Base-by-base conservation (phyloP, 2,329 filamentous ascomycete genomes). In the Hymenoscyphus infarciens region DNA sequence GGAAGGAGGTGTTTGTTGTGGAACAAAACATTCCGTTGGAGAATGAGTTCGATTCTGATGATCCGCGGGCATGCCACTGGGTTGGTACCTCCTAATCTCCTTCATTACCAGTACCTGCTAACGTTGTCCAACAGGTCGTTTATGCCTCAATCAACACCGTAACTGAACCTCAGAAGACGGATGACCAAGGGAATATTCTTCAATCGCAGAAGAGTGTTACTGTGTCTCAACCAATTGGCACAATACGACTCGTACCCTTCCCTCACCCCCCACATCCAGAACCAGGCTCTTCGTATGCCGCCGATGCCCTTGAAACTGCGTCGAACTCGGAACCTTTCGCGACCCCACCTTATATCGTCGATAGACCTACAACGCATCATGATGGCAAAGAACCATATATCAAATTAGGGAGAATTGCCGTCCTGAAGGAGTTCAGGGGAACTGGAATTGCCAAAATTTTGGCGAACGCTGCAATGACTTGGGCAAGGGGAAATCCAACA, bases 1-100 rank as follows among this genome's bases (percentile, higher is more conserved):
- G 87, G 39, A 78, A 84, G 64, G 71, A 75, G 19, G 86, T 89
- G 60, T 89, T 87, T 69, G 82, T 88, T 27, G 42, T 77, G 7
- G 87, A 88, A 70, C 86, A 89, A 70, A 69, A 75, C 0, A 78
- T 86, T 15, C 80, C 83, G 0, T 75, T 86, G 0, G 85, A 89
- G 42, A 84, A 86, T 67, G 93, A 98, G 75, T 82, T 91, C 67
- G 94, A 97, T 78, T 78, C 81, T 1, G 92, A 97, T 73, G 94
- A 98, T 74, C 68, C 82, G 0, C 84, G 90, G 39, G 88, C 86
- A 68, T 94, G 88, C 77, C 92, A 97, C 76, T 97, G 91, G 90
- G 88, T 97, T 64, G 15, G 61, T 61, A 6, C 19, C 10, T 19
- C 25, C 22, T 13, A 4, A 8, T 27, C 15, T 31, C 1, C 27